A percentile compares a stretch with the other conserved stretches of the same genome.
These are phyloP conservation scores for Thermoascus crustaceus DNA, from an alignment of 2,329 filamentous ascomycete genomes.

Conservation along the genomic window DNA sequence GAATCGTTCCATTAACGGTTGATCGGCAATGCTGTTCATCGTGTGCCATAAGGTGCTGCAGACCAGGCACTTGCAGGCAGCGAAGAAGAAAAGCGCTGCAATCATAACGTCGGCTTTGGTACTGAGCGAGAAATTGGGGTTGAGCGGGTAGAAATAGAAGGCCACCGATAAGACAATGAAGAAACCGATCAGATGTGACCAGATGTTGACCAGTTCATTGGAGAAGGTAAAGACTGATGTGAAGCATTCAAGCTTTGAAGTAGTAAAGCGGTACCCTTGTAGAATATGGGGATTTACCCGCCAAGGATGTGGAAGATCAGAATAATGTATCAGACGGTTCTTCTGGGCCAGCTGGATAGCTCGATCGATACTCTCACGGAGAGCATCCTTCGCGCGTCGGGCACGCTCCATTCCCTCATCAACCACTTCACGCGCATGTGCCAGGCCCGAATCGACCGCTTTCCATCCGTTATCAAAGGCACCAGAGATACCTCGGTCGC, in stretches of 20 bases:
- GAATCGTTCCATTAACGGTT: slow-evolving; percentile 84
- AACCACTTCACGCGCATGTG: slow-evolving; percentile 64
- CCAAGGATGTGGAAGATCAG: slow-evolving; percentile 88
- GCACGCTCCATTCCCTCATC: slow-evolving; percentile 76
- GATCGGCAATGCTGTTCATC: slow-evolving; percentile 92
- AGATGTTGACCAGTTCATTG: slow-evolving; percentile 96
- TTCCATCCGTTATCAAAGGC: slow-evolving; percentile 73
- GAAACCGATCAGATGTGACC: slow-evolving; percentile 89
- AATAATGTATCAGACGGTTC: slow-evolving; percentile 75
- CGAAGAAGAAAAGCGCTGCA: slow-evolving; percentile 90
- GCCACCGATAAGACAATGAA: slow-evolving; percentile 78
- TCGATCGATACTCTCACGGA: slow-evolving; percentile 76
- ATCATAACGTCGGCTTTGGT: slow-evolving; percentile 85
- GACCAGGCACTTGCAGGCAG: slow-evolving; percentile 85
- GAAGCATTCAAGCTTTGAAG: slow-evolving; percentile 83
- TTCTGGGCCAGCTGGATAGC: slow-evolving; percentile 69
- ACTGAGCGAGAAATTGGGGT: slow-evolving; percentile 75
- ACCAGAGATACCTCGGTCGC: slow-evolving; percentile 66
- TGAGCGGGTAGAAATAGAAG: slow-evolving; percentile 91
- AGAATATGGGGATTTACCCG: slow-evolving; percentile 89
- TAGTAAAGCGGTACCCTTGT: slow-evolving; percentile 85
- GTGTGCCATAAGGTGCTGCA: slow-evolving; percentile 98
- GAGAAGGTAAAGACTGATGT: slow-evolving; percentile 74
- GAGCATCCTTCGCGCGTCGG: slow-evolving; percentile 67
- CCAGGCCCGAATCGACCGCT: slow-evolving; percentile 71